These are phyloP conservation scores for Samsoniella hepiali DNA, from an alignment of 2,329 filamentous ascomycete species.

Conservation along the genomic window DNA sequence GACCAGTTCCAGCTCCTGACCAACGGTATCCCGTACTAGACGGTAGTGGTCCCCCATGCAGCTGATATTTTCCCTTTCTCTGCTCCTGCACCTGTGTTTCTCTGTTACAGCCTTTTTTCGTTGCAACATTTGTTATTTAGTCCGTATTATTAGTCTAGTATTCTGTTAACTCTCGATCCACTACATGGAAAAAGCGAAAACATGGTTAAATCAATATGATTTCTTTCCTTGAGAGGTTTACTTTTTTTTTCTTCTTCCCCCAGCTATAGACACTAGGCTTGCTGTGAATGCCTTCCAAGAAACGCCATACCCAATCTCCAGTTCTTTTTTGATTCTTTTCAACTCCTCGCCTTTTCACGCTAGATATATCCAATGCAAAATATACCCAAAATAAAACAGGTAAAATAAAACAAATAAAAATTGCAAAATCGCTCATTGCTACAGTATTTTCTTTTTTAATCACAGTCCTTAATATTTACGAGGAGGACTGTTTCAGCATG, in stretches of 20 bases:
- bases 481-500: conserved; percentile 40
- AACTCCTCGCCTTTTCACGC: background rate
- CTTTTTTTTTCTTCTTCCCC: no score
- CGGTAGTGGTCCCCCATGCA: no score
- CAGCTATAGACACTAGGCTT: no score
- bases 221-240: no score
- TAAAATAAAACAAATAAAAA: background rate
- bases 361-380: background rate
- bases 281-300: background rate
- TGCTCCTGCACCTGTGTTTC: background rate
- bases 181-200: background rate
- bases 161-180: background rate
- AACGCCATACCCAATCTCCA: background rate
- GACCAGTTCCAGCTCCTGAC: conserved; percentile 97
- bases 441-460: background rate
- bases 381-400: background rate
- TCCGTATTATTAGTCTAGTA: background rate
- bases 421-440: background rate
- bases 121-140: background rate
- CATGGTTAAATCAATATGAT: no score
- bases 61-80: no score
- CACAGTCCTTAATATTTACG: background rate
- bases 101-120: background rate
- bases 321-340: conserved; percentile 2
- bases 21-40: conserved; percentile 90